Evolutionary conservation across 2,329 filamentous ascomycete genomes (phyloP), one percentile per base, ranked within the genome.

Genomic region (Penicillium oxalicum): DNA sequence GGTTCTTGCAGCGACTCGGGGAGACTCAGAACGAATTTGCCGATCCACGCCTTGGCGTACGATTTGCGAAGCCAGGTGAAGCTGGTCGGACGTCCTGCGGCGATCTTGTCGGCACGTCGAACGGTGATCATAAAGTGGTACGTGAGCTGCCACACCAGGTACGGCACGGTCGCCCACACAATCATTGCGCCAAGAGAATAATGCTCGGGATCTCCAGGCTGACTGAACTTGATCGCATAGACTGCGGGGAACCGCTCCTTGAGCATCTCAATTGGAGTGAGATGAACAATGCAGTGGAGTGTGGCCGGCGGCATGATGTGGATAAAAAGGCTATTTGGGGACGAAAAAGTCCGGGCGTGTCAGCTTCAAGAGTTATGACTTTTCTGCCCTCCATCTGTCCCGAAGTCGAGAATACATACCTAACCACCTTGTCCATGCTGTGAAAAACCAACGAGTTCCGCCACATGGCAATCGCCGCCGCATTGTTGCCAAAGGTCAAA

Each of bases 261-360:
- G 62, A 94, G 86, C 37, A 79, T 67, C 24, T 82, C 81, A 1
- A 80, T 70, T 0, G 86, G 71, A 9, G 90, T 77, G 18, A 97
- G 77, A 66, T 98, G 93, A 12, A 95, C 87, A 11, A 98, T 78
- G 64, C 89, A 94, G 70, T 98, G 93, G 9, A 98, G 79, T 1
- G 91, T 88, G 5, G 87, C 91, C 57, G 91, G 95, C 1, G 93
- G 93, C 91, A 98, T 98, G 62, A 98, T 95, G 70, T 98, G 93
- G 59, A 98, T 96, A 73, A 98, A 98, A n/a, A 98, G 78, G 67
- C 83, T 86, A 52, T 7, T 37, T 2, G 7, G 24, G 7, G 7
- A 37, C 29, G 24, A 24, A 4, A 1, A 34, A 11, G 29, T 7
- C 29, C 7, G 18, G 38, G 11, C 45, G 40, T 44, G 47, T 53